Conservation (phyloP, 805 yeast species). For the Candida ipomoeae region DNA sequence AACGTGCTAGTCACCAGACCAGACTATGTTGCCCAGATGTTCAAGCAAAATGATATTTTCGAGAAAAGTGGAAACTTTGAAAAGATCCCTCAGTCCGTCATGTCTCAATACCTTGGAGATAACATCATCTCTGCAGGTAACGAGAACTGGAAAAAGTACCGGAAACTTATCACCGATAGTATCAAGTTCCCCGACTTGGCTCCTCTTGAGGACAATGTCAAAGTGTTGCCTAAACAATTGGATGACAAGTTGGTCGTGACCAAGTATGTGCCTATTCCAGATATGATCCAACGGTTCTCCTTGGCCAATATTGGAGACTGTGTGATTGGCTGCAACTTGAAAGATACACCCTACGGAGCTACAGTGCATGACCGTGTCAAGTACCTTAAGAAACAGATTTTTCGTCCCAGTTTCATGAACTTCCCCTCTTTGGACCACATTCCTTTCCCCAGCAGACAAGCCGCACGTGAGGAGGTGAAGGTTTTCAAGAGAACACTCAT, state of each 20-base stretch:
- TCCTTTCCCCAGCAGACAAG: constrained; percentile 45
- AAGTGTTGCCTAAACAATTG: constrained; percentile 24
- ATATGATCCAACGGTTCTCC: constrained; percentile 43
- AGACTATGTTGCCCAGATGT: constrained; percentile 40
- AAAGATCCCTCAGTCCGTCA: constrained; percentile 52
- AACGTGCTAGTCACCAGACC: constrained; percentile 52
- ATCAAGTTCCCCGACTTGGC: constrained; percentile 45
- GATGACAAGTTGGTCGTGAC: constrained; percentile 14
- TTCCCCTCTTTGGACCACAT: constrained; percentile 52
- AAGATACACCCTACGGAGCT: constrained; percentile 29
- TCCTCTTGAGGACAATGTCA: constrained; percentile 38
- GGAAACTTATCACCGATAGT: constrained; percentile 43
- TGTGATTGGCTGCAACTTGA: constrained; percentile 47
- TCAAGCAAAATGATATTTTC: constrained; percentile 46
- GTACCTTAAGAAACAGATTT: constrained; percentile 48
- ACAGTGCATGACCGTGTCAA: constrained; percentile 39
- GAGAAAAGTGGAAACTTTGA: constrained; percentile 59
- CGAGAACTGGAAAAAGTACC: constrained; percentile 45
- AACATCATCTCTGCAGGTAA: constrained; percentile 60
- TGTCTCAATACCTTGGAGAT: constrained; percentile 56
- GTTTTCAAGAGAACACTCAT: constrained; percentile 18
- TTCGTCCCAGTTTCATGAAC: constrained; percentile 49
- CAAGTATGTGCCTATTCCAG: constrained; percentile 15
- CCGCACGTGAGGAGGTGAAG: constrained; percentile 37
- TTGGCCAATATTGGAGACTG: constrained; percentile 49